phyloP scores from a whole-genome alignment of 306 rosid species.

The Lotus japonicus region DNA sequence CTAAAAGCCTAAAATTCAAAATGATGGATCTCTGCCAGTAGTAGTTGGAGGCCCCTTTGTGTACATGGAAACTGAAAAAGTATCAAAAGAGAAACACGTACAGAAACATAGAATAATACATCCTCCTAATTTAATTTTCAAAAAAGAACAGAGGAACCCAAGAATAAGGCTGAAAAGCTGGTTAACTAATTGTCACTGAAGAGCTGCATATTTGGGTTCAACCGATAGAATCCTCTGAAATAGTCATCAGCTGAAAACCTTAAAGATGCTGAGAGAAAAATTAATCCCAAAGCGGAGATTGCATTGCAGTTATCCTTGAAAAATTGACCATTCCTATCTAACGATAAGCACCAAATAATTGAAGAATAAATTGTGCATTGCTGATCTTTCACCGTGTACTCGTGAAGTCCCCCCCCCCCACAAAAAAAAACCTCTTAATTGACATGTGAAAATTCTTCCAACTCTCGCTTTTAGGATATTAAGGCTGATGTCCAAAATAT shows the following conservation, averaged over 20 bases:
- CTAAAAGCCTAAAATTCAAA: background rate
- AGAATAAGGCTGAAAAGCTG: background rate
- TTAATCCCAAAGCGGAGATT: background rate
- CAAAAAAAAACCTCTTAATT: background rate
- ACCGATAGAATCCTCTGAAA: background rate
- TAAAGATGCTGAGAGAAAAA: background rate
- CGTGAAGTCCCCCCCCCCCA: background rate
- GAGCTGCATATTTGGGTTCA: background rate
- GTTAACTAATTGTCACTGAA: background rate
- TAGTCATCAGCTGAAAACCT: background rate
- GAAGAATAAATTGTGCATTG: background rate
- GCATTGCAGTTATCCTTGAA: constrained; percentile 3
- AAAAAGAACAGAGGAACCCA: background rate
- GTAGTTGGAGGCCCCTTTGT: background rate
- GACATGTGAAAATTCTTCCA: constrained; percentile 2
- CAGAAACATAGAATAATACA: background rate
- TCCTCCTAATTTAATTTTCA: background rate
- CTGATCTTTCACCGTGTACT: background rate
- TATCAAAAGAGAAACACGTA: background rate
- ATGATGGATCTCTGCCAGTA: background rate
- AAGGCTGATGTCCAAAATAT: constrained; percentile 15
- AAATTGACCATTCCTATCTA: background rate
- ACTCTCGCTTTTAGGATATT: background rate
- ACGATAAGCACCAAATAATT: constrained; percentile 12
- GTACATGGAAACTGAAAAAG: background rate